Percentiles rank a stretch among this genome's conserved stretches.
These are phyloP conservation scores for Blumeria hordei DNA, from an alignment of 2,329 filamentous ascomycete genomes.

Conservation along the genomic window DNA sequence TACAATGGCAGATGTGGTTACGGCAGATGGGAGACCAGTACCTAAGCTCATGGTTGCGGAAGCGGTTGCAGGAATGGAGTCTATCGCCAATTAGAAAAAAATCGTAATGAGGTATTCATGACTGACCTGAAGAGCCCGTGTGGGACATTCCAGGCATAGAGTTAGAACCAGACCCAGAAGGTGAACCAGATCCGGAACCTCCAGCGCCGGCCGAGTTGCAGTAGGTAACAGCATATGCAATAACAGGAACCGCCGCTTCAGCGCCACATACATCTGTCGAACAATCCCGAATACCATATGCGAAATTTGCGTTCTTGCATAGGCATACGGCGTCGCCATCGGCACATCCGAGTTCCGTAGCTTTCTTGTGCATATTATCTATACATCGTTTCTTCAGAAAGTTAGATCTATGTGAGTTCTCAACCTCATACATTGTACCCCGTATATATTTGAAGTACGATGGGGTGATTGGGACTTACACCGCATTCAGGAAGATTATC, in stretches of 20 bases:
- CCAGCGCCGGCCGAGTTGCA: slow-evolving; percentile 7
- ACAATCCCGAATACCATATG: slow-evolving; percentile 24
- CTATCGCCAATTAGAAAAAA: not conserved
- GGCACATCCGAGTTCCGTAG: slow-evolving; percentile 18
- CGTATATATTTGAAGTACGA: not conserved
- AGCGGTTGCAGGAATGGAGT: not conserved
- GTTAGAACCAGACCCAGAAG: not conserved
- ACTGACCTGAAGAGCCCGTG: slow-evolving; percentile 1
- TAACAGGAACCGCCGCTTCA: slow-evolving; percentile 10
- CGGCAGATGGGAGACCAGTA: slow-evolving; percentile 2
- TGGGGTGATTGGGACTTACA: slow-evolving; percentile 9
- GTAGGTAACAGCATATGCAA: slow-evolving; percentile 11
- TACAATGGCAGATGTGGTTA: slow-evolving; percentile 3
- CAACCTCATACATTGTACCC: not conserved
- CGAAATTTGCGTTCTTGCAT: slow-evolving; percentile 21
- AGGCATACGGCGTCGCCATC: slow-evolving; percentile 18
- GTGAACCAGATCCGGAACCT: not conserved
- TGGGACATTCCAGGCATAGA: not conserved
- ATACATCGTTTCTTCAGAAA: slow-evolving; percentile 17
- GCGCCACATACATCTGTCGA: slow-evolving; percentile 19
- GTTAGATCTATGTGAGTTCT: no score
- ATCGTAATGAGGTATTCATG: not conserved
- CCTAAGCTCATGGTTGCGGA: slow-evolving; percentile 1
- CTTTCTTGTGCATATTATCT: slow-evolving; percentile 21
- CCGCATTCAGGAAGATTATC: slow-evolving; percentile 12